Evolutionary conservation across 306 rosid genomes (phyloP), one percentile per base, ranked within the genome.

Genomic region (Begonia masoniana): DNA sequence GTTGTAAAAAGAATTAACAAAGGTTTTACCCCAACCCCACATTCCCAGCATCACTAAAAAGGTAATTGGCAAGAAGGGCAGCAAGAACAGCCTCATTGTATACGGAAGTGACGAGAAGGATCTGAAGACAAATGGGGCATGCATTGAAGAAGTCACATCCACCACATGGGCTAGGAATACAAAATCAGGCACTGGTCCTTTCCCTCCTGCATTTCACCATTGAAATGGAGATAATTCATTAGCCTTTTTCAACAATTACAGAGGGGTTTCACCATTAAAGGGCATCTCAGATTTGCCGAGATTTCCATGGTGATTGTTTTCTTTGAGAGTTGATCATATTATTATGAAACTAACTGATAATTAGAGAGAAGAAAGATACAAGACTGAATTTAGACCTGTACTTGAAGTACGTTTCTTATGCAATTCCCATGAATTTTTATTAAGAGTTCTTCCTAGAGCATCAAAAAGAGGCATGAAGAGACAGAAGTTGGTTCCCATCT

Each of bases 401-500:
- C 63, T 31, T 78, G 47, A 59, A 62, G 56, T 87, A 78, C 9
- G 74, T 62, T 59, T 46, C 63, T 76, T 79, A 68, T 83, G 95
- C 17, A 76, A 57, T 64, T 76, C 72, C 99, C 96, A 87, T 19
- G 99, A 81, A 1, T 71, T 79, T 5, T 41, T 48, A 79, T 87
- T 68, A 9, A 81, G 74, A 0, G 96, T 92, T 15, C 76, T 74
- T 60, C 99, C 86, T 3, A 92, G 43, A 4, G 68, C 87, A 47
- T 92, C 96, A 61, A 92, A 92, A 53, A 92, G 76, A 56, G 99
- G 99, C 99, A 92, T 87, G 57, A 87, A 92, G 67, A 92, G 95
- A 82, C 99, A 86, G 83, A 92, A 83, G 60, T 92, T 92, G 63
- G 93, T 58, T 21, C 54, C 77, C 82, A 66, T 79, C 15, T 87